Evolutionary conservation across 108 stramenopile species (phyloP), one percentile per base, ranked within the genome.

Genomic region (Nannochloropsis granulata): DNA sequence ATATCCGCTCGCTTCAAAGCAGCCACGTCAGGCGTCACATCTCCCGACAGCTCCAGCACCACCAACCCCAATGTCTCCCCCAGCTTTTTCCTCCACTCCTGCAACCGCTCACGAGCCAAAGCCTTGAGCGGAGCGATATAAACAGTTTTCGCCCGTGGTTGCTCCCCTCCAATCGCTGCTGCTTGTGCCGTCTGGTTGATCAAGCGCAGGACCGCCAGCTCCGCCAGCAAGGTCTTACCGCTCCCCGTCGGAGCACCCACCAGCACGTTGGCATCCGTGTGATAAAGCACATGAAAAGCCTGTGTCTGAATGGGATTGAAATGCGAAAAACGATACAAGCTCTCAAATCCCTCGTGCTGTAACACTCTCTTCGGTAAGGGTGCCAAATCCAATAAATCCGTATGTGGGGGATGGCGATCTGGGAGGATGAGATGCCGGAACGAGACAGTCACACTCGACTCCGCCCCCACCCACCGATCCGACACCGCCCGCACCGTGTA

Each of bases 91-190:
- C 87, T 84, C 99, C 99, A 99, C 85, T 99, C 98, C 79, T 95
- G 95, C 12, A 98, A 88, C 24, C 99, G 91, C 87, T 99, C 99
- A 45, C 97, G 88, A 0, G 97, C 98, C 12, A 99, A 91, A 13
- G 98, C 97, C 87, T 97, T 98, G 45, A 99, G 92, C 12, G 99
- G 99, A 10, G 98, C 99, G 78, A 99, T 95, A 91, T 99, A 99
- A 12, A 99, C 96, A 45, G 95, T 95, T 84, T 95, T 94, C 19
- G 93, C 92, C 25, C 44, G 83, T 9, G 56, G 0, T 14, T 25
- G 13, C 12, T 13, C 45, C 45, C 25, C 23, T 80, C 14, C 81
- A 24, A 16, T 12, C 13, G 13, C 16, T 26, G 24, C 2, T 14
- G 42, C 84, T 12, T 14, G 13, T n/a, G 79, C 93, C 85, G 24